A percentile compares a stretch with the other conserved stretches of the same genome.
Evolutionary conservation across 73 alveolate genomes (phyloP).

Genomic region (Paramecium caudatum): DNA sequence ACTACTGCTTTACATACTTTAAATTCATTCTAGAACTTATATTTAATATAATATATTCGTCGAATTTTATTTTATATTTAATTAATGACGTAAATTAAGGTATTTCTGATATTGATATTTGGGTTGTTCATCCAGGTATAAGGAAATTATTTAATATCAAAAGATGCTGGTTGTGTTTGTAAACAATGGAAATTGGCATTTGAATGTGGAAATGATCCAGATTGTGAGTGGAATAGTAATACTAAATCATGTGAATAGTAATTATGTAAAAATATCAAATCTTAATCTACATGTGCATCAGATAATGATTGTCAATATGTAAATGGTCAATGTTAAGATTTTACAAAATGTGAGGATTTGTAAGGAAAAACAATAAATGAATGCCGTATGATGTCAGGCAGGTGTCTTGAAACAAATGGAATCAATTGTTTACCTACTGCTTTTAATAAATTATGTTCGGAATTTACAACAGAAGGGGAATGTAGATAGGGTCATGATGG

Average conservation of each 20-base stretch:
- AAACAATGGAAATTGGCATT: conserved; percentile 32
- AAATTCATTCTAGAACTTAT: too few relatives aligned
- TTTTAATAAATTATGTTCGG: not conserved
- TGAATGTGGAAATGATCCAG: conserved; percentile 5
- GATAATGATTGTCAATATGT: conserved; percentile 7
- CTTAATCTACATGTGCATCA: conserved; percentile 9
- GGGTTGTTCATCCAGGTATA: too few relatives aligned
- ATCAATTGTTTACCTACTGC: conserved; percentile 11
- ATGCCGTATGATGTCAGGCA: conserved; percentile 2
- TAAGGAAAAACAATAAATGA: conserved; percentile 21
- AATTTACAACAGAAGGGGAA: conserved; percentile 6
- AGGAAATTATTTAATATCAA: too few relatives aligned
- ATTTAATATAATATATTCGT: too few relatives aligned
- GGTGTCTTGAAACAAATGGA: conserved; percentile 5
- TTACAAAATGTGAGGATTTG: conserved; percentile 38
- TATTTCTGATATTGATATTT: too few relatives aligned
- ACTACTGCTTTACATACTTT: too few relatives aligned
- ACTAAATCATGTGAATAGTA: not conserved
- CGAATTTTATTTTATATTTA: too few relatives aligned
- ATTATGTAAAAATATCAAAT: conserved; percentile 1
- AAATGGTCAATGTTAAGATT: conserved; percentile 28
- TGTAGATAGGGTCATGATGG: conserved; percentile 13
- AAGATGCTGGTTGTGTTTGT: conserved; percentile 46
- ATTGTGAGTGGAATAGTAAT: conserved; percentile 30
- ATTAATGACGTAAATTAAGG: too few relatives aligned